phyloP scores from a whole-genome alignment of 2,329 filamentous ascomycete genomes.

The Botrytis aclada region DNA sequence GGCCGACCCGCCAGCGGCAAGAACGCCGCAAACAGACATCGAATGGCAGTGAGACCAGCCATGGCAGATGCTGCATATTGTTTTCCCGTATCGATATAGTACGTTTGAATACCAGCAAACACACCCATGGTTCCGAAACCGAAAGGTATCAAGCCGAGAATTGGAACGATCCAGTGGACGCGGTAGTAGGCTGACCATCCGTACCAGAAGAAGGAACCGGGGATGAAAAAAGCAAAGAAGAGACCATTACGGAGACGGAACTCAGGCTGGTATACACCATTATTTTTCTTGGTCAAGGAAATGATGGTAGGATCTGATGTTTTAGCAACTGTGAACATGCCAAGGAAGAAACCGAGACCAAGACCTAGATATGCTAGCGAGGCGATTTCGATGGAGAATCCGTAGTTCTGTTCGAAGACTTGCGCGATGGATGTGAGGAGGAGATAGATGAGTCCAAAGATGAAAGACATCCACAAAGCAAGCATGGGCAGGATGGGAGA shows the following conservation, averaged over 20 bases:
- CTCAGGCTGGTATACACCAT: constrained; percentile 32
- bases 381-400: constrained; percentile 42
- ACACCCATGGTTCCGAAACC: constrained; percentile 45
- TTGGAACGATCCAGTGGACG: constrained; percentile 45
- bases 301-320: constrained; percentile 47
- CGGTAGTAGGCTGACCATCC: constrained; percentile 44
- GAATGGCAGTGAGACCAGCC: constrained; percentile 40
- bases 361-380: constrained; percentile 48
- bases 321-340: constrained; percentile 42
- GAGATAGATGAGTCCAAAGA: constrained; percentile 34
- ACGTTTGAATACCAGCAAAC: constrained; percentile 43
- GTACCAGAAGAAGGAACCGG: constrained; percentile 45
- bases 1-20: constrained; percentile 50
- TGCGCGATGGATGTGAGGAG: constrained; percentile 30
- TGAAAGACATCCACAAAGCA: constrained; percentile 24
- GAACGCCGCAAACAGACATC: constrained; percentile 47
- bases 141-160: constrained; percentile 42
- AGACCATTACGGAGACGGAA: constrained; percentile 44
- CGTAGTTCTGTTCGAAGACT: constrained; percentile 38
- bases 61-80: constrained; percentile 42
- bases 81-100: constrained; percentile 45
- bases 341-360: constrained; percentile 43
- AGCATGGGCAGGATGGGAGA: constrained; percentile 40
- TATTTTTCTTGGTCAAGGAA: constrained; percentile 45
- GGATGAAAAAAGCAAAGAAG: constrained; percentile 44